Evolutionary conservation across 1,284 basidiomycete genomes (phyloP), one percentile per base, ranked within the genome.

Genomic region (Dichomitus squalens): DNA sequence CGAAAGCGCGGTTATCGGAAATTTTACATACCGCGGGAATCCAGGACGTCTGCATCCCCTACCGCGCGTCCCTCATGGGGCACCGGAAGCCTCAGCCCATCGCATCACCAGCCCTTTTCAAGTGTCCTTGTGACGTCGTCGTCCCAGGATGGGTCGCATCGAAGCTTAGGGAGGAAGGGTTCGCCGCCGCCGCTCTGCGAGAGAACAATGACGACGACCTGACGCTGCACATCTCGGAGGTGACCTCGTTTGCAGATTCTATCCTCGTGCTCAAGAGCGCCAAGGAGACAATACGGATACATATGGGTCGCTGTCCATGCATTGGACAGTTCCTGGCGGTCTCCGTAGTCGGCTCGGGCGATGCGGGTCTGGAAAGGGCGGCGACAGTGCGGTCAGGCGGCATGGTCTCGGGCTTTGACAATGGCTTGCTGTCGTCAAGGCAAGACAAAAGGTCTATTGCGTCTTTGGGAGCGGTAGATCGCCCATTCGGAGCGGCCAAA

Each of bases 41-140:
- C 34, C 25, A 25, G 51, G 58, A 63, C 21, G 49, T 63, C n/a
- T 59, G 61, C 52, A 44, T 58, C 21, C 53, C 55, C 3, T 58
- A 55, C 27, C 41, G 61, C 7, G 46, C 49, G 16, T 47, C 55
- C 2, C 27, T 44, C 7, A 48, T 40, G 35, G 52, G 18, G 3
- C 50, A 39, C 9, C 61, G 53, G 4, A 25, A 34, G 3, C 39
- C 49, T 0, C 40, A 31, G 7, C 34, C 7, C 16, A 3, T 49
- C 3, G 12, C 44, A 5, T 31, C 52, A 4, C 18, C 25, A 20
- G 49, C 60, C 3, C 18, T 25, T 14, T 62, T 59, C 60, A 51
- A 16, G n/a, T 59, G 57, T 21, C 59, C 58, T 18, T 60, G 61
- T 49, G 59, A 54, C 11, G 40, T 60, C 20, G 51, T 60, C 35